Evolutionary conservation across 371 early-diverging fungal species (phyloP).

Genomic region (Rhizopus stolonifer): DNA sequence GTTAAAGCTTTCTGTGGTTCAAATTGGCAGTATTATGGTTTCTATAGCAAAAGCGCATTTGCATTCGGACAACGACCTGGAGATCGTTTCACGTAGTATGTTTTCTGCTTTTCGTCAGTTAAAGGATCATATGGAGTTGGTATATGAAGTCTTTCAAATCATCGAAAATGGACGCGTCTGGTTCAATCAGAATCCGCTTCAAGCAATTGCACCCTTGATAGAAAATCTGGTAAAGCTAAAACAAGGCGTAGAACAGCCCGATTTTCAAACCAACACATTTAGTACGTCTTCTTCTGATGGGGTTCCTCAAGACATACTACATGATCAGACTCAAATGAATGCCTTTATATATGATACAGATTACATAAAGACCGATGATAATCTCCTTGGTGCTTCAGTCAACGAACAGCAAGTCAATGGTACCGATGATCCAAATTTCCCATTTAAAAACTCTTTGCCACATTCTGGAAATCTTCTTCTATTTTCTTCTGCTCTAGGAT

Average conservation of each 20-base stretch:
- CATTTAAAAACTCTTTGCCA: too few relatives aligned
- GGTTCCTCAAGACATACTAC: too few relatives aligned
- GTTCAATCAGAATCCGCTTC: constrained; percentile 10
- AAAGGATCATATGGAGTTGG: constrained; percentile 19
- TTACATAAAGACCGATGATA: too few relatives aligned
- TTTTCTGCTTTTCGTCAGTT: constrained; percentile 23
- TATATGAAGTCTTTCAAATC: constrained; percentile 17
- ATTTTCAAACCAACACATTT: background rate
- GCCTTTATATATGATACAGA: too few relatives aligned
- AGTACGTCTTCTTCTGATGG: too few relatives aligned
- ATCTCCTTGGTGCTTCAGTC: too few relatives aligned
- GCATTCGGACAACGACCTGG: background rate
- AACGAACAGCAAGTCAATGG: too few relatives aligned
- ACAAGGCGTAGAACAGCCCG: background rate
- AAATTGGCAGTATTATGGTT: constrained; percentile 12
- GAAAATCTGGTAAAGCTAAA: background rate
- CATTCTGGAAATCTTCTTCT: too few relatives aligned
- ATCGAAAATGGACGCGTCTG: constrained; percentile 21
- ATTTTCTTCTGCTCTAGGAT: too few relatives aligned
- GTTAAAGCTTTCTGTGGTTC: constrained; percentile 11
- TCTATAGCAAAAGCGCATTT: constrained; percentile 2
- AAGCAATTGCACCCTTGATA: constrained; percentile 10
- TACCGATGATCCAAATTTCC: too few relatives aligned
- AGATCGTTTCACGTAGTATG: constrained; percentile 13
- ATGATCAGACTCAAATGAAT: too few relatives aligned